phyloP scores from a whole-genome alignment of 2,329 filamentous ascomycete species.

The Pseudogymnoascus sp. region DNA sequence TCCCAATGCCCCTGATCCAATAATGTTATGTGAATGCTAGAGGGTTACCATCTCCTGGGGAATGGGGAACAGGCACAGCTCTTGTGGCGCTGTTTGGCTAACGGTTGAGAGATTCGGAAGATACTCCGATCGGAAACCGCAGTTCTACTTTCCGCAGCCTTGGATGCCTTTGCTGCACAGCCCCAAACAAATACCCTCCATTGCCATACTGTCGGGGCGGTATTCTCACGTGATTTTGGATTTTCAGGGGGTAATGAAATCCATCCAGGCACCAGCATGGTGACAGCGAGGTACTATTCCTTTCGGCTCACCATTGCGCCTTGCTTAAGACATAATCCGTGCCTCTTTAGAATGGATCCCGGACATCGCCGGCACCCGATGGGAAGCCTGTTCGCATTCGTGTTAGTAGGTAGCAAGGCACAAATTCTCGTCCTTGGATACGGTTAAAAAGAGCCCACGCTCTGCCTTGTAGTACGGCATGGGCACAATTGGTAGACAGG shows the following conservation, averaged over 20 bases:
- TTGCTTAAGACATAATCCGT: background rate
- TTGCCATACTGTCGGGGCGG: background rate
- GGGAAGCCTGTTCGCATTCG: background rate
- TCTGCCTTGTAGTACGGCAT: background rate
- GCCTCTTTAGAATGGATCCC: background rate
- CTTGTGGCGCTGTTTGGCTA: background rate
- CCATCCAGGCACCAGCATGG: background rate
- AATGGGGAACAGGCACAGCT: background rate
- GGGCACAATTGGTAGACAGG: background rate
- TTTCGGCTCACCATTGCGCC: background rate
- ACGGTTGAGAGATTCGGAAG: background rate
- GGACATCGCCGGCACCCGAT: background rate
- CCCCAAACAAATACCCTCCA: background rate
- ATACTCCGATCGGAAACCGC: background rate
- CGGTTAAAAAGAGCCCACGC: background rate
- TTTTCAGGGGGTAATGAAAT: background rate
- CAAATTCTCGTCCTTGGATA: background rate
- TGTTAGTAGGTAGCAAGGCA: background rate
- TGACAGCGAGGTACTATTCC: background rate
- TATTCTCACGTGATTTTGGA: background rate
- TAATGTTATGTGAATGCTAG: background rate
- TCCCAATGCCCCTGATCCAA: background rate
- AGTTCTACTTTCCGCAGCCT: background rate
- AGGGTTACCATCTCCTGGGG: background rate
- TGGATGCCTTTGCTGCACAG: background rate